A percentile compares a stretch with the other conserved stretches of the same genome.
These are phyloP conservation scores for Kwoniella europaea DNA, from an alignment of 768 basidiomycete genomes.

Conservation along the genomic window DNA sequence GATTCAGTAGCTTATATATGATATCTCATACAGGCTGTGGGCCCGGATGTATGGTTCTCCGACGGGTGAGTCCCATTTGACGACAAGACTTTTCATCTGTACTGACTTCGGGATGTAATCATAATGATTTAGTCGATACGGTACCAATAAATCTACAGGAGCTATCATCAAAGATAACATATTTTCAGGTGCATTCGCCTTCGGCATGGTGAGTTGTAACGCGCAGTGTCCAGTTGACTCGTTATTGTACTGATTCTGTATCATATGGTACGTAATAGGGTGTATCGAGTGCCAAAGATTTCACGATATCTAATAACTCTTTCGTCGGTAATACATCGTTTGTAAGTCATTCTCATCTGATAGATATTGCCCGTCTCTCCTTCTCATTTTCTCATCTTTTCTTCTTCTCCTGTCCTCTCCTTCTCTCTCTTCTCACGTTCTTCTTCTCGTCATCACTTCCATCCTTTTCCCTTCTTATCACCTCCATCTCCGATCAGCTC, in stretches of 20 bases:
- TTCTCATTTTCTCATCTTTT: not conserved
- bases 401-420: too few species aligned
- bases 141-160: constrained; percentile 43
- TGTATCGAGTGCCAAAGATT: constrained; percentile 35
- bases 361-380: not conserved
- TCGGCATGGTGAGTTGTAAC: constrained; percentile 41
- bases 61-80: too few species aligned
- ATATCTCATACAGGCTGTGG: constrained; percentile 28
- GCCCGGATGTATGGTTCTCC: constrained; percentile 48
- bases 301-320: constrained; percentile 44
- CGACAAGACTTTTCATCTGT: too few species aligned
- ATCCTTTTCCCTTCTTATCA: not conserved
- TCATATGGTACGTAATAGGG: constrained; percentile 14
- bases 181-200: constrained; percentile 49
- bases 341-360: constrained; percentile 26
- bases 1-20: not conserved
- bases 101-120: not conserved
- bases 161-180: constrained; percentile 42
- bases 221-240: too few species aligned
- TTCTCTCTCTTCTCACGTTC: too few species aligned
- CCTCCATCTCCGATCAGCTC: not conserved
- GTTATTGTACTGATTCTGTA: not conserved
- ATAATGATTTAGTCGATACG: constrained; percentile 36
- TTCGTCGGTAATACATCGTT: constrained; percentile 46
- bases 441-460: too few species aligned